Conservation (phyloP, 192 early-diverging fungal genomes). For the Gaertneriomyces semiglobifer region DNA sequence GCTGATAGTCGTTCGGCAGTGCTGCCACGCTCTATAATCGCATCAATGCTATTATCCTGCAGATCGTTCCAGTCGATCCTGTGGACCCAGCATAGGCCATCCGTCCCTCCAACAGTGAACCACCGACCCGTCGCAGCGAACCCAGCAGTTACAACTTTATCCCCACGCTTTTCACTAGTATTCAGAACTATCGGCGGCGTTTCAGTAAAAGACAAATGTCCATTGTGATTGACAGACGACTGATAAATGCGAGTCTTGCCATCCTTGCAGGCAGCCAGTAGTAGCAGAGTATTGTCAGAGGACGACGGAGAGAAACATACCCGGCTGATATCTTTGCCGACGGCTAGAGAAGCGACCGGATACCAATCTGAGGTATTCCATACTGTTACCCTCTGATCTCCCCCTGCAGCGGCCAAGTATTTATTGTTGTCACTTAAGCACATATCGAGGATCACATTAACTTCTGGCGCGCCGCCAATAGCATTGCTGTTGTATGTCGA, state of each 20-base stretch:
- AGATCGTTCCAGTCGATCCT: slow-evolving; percentile 25
- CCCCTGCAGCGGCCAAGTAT: slow-evolving; percentile 70
- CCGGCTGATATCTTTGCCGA: slow-evolving; percentile 56
- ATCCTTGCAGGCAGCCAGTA: slow-evolving; percentile 70
- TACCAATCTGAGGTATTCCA: slow-evolving; percentile 72
- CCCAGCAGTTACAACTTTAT: slow-evolving; percentile 30
- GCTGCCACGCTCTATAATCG: background rate
- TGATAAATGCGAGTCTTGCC: slow-evolving; percentile 70
- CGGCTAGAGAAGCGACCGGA: slow-evolving; percentile 45
- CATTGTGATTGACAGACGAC: slow-evolving; percentile 39
- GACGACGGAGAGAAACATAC: slow-evolving; percentile 79
- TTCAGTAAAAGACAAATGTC: slow-evolving; percentile 47
- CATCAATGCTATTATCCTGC: background rate
- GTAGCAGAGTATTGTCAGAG: slow-evolving; percentile 57
- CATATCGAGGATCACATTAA: slow-evolving; percentile 68
- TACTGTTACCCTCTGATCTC: slow-evolving; percentile 71
- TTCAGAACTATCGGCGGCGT: slow-evolving; percentile 52
- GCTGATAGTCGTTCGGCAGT: slow-evolving; percentile 1
- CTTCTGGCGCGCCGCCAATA: too few species aligned
- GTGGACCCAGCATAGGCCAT: slow-evolving; percentile 74
- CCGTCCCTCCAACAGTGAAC: slow-evolving; percentile 74
- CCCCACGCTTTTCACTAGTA: slow-evolving; percentile 22
- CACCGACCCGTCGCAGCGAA: slow-evolving; percentile 77
- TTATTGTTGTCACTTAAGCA: slow-evolving; percentile 75
- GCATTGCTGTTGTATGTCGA: slow-evolving; percentile 9